Evolutionary conservation across 768 basidiomycete genomes (phyloP), one percentile per base, ranked within the genome.

Genomic region (Lactarius quietus): DNA sequence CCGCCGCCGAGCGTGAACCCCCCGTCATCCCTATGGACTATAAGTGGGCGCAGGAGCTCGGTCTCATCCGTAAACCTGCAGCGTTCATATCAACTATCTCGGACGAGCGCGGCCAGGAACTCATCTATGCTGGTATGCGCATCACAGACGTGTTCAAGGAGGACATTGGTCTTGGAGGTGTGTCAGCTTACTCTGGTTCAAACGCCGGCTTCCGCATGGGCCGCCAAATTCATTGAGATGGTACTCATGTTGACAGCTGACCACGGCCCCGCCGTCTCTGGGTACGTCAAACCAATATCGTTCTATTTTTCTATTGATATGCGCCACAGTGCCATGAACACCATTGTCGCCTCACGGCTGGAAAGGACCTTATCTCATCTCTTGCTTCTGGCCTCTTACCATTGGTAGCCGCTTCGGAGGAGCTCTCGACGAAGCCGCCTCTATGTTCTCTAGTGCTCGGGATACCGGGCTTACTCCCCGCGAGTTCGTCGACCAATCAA

Each of bases 21-120:
- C 96, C 96, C 12, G 87, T 91, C 63, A 98, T 98, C 75, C 96
- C 96, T n/a, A 98, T 98, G 93, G 96, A 99, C 80, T 99, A 98
- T 88, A 98, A 98, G 83, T 98, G 96, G 96, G 95, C 95, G 39
- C 93, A 95, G 80, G 94, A 97, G 80, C 88, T 98, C 62, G 96
- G 96, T 63, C 87, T 99, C 74, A 95, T 98, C 80, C 90, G 96
- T 75, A 98, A 98, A 80, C 97, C 95, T 23, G 95, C 96, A 43
- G 95, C 97, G 3, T 97, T 96, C 83, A 96, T 97, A 82, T 97
- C 95, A 36, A 97, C 97, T 70, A 99, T 98, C 79, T 97, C 95
- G 57, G 97, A 99, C 78, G 97, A 98, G 83, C 92, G 96, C 74
- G 97, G 97, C 0, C 95, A 98, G 78, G 97, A 99, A 81, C 84